Evolutionary conservation across 148 eudicot genomes (phyloP).

Genomic region (Fagopyrum esculentum): DNA sequence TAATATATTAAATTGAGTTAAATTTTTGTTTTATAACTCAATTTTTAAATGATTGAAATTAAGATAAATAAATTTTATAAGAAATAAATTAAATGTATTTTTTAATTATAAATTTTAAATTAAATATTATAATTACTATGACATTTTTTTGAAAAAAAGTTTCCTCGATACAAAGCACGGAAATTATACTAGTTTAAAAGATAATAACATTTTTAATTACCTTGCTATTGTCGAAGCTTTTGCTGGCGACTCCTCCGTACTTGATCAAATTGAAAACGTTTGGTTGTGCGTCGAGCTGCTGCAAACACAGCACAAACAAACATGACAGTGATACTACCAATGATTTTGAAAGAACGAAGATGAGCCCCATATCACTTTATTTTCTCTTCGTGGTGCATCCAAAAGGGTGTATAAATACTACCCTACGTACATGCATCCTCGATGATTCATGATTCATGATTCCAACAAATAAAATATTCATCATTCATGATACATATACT

Average conservation of each 20-base stretch:
- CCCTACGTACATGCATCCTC: neutral
- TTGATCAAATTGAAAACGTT: conserved; percentile 23
- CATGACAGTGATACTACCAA: neutral
- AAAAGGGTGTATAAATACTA: neutral
- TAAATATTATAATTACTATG: too few relatives aligned
- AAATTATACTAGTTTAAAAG: too few relatives aligned
- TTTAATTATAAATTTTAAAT: too few relatives aligned
- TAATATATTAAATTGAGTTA: too few relatives aligned
- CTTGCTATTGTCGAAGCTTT: conserved; percentile 15
- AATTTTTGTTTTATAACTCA: neutral
- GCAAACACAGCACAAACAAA: conserved; percentile 15
- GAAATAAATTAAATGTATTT: too few relatives aligned
- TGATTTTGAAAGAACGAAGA: neutral
- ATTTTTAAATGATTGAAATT: too few relatives aligned
- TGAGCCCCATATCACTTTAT: neutral
- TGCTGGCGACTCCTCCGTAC: conserved; percentile 25
- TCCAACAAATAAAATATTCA: neutral
- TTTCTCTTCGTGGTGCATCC: neutral
- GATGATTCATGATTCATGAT: neutral
- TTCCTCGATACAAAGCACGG: too few relatives aligned
- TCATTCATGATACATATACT: neutral
- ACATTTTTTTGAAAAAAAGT: too few relatives aligned
- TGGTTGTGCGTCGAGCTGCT: conserved; percentile 19
- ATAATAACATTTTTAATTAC: conserved; percentile 9
- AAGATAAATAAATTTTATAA: too few relatives aligned